Base-by-base conservation (phyloP, 1,284 basidiomycete species). In the Singerocomus inundabilis region DNA sequence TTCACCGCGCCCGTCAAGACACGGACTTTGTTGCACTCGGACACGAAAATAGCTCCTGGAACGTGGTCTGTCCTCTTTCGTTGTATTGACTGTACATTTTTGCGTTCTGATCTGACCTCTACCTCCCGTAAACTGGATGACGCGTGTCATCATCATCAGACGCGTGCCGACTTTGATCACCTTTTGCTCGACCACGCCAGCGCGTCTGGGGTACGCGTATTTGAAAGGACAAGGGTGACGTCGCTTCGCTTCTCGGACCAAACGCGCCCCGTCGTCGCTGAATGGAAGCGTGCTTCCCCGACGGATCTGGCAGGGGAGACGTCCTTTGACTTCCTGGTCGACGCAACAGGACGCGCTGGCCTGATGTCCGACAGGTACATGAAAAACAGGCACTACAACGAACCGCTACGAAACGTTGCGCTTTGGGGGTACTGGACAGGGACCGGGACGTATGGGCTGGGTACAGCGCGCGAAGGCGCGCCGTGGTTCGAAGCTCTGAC, bases 381-480 rank as follows among this genome's bases (percentile, higher is more conserved):
- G 29, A 84, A 82, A 61, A 85, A 85, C 59, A 72, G 88, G 36
- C 78, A 74, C 51, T 84, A 81, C 64, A 89, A 87, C 53, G 72
- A 77, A 31, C 80, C 82, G 3, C 63, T 90, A 45, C 84, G 79
- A 59, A 90, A 90, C 59, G 75, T 88, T 21, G 88, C 88, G 0
- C 74, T 84, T 11, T 90, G 88, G 88, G 87, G 80, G 2, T 90
- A 90, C 59, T 90, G 85, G 85, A 72, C 59, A 26, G 72, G 73
- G 28, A 74, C 75, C 0, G 74, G 69, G 12, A 72, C 69, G 35
- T 88, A 88, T 59, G 84, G 80, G 4, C 52, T 58, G 16, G 81
- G 77, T 12, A n/a, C 52, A 57, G 15, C 68, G 78, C 52, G 76
- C 76, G 68, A 85, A 50, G 64, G 85, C 12, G 78, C 81, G 70